Evolutionary conservation across 257 asterid species (phyloP), one percentile per base, ranked within the genome.

Genomic region (Solanum gandarillasii): DNA sequence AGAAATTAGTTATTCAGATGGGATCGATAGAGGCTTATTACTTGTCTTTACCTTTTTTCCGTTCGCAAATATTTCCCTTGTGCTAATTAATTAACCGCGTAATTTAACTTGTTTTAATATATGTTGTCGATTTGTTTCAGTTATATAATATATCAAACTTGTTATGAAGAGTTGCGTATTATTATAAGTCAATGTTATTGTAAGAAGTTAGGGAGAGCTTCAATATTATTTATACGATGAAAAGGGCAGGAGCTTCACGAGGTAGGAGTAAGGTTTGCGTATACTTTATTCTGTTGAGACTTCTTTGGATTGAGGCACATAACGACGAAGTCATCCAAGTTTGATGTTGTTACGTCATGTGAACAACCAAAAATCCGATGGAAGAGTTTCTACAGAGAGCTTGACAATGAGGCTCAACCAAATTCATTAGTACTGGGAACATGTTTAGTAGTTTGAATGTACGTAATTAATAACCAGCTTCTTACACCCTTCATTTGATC

Each of bases 21-120:
- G 91, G 92, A 34, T 78, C 90, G 82, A 87, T 92, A 3, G 96
- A 95, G 87, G 96, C 95, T 43, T 94, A 87, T 82, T 87, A 88
- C 60, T 94, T 94, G 94, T 84, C 97, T 55, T 87, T 93, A 88
- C 94, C 96, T 0, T 89, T 94, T 87, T 91, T 95, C 74, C 95
- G 94, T 71, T 92, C 95, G 23, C 94, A 92, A 9, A 21, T 94
- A 6, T 92, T 94, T 88, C 96, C 98, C 14, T 39, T 93, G 32
- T 92, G 93, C 89, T 94, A 87, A 89, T 74, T 87, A 65, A 83
- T 74, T 87, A n/a, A 83, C 29, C 0, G 73, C 3, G 52, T 52
- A 83, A 48, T 83, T 83, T 83, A 36, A 48, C 21, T 75, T 21
- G 20, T 36, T 75, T 6, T 38, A 38, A 43, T 12, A 76, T n/a